phyloP scores from a whole-genome alignment of 2,329 filamentous ascomycete genomes.

The Dryadomyces sulphureus region DNA sequence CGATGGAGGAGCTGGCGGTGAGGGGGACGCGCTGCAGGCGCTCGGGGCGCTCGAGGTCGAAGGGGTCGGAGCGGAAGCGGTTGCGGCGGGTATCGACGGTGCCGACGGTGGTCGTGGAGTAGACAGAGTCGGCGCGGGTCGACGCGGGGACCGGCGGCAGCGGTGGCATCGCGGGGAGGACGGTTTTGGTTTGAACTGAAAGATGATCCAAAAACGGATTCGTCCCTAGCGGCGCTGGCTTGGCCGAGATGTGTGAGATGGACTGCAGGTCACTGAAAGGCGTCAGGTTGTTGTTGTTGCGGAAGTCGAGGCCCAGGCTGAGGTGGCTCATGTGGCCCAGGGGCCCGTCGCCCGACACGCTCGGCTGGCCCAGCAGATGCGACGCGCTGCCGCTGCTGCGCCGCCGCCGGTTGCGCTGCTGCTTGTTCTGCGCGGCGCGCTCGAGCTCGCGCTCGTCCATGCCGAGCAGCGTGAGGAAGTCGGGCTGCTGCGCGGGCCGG shows the following conservation, averaged over 20 bases:
- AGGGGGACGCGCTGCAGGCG: slow-evolving; percentile 19
- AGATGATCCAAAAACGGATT: slow-evolving; percentile 38
- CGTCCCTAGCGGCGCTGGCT: slow-evolving; percentile 20
- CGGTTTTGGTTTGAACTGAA: no score
- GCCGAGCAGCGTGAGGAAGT: slow-evolving; percentile 27
- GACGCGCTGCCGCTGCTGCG: slow-evolving; percentile 1
- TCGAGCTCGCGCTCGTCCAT: slow-evolving; percentile 27
- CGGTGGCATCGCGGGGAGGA: no score
- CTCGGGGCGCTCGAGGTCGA: slow-evolving; percentile 45
- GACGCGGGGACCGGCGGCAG: slow-evolving; percentile 10
- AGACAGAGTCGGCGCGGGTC: slow-evolving; percentile 21
- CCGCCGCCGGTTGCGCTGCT: slow-evolving; percentile 12
- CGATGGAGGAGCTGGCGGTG: slow-evolving; percentile 13
- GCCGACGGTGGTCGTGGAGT: slow-evolving; percentile 25
- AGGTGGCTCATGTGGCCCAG: slow-evolving; percentile 11
- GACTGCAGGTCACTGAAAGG: slow-evolving; percentile 36
- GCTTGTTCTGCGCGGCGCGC: slow-evolving; percentile 21
- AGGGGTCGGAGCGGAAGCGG: slow-evolving; percentile 49
- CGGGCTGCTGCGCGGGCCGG: slow-evolving; percentile 16
- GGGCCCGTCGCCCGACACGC: slow-evolving; percentile 1
- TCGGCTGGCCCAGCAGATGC: no score
- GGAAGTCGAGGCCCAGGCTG: background rate
- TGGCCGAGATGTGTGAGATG: slow-evolving; percentile 22
- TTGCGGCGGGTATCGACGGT: slow-evolving; percentile 24
- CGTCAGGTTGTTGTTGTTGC: slow-evolving; percentile 8